Percentiles rank a stretch among this genome's conserved stretches.
These are phyloP conservation scores for Willaertia magna DNA, from an alignment of 208 protist species.

Conservation along the genomic window DNA sequence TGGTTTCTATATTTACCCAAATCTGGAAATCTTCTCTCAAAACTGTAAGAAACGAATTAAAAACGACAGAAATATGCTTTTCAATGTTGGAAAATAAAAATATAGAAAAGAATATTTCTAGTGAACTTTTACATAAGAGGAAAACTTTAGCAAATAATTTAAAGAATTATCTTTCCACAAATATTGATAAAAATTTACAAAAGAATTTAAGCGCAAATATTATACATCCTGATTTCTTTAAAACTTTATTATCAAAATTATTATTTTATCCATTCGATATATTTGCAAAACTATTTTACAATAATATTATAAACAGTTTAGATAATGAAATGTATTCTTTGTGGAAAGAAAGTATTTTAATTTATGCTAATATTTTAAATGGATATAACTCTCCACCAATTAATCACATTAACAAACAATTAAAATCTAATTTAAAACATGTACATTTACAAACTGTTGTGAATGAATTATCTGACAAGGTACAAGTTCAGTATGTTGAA, in stretches of 20 bases:
- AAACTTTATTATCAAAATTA: too few species aligned
- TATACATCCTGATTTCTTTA: too few species aligned
- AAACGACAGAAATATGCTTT: neutral
- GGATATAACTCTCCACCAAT: neutral
- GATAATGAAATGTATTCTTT: too few species aligned
- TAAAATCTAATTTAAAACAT: neutral
- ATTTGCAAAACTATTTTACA: too few species aligned
- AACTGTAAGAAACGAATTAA: neutral
- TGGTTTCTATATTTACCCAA: too few species aligned
- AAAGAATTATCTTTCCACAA: neutral
- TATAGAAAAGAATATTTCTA: neutral
- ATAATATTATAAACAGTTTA: too few species aligned
- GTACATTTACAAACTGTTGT: neutral
- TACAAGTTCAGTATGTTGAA: neutral
- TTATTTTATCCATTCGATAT: too few species aligned
- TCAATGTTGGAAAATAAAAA: neutral
- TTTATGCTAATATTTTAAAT: too few species aligned
- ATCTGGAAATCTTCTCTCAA: too few species aligned
- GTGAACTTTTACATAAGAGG: neutral
- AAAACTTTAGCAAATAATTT: neutral
- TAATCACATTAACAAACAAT: neutral
- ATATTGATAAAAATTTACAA: too few species aligned
- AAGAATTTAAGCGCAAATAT: too few species aligned
- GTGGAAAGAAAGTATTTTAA: too few species aligned
- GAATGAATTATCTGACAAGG: neutral